These are phyloP conservation scores for Xylaria telfairii DNA, from an alignment of 495 filamentous ascomycete genomes.

Conservation along the genomic window DNA sequence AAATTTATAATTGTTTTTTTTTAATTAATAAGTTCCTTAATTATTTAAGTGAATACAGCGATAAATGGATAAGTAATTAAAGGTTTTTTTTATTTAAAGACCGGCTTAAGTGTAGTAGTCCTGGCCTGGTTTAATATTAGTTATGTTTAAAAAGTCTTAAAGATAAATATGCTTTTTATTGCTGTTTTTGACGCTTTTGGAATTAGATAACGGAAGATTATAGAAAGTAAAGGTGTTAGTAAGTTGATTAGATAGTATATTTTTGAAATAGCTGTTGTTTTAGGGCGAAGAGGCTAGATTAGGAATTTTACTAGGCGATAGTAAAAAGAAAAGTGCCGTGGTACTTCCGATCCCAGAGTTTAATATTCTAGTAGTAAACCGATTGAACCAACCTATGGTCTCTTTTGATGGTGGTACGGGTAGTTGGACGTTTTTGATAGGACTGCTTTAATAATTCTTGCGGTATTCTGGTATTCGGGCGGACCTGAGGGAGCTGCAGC, in stretches of 20 bases:
- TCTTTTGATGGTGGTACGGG: constrained; percentile 70
- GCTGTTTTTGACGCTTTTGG: constrained; percentile 49
- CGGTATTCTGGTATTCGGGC: no score
- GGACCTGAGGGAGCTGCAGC: no score
- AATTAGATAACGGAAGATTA: constrained; percentile 41
- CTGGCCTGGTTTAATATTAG: no score
- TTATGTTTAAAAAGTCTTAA: constrained; percentile 92
- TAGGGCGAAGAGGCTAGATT: constrained; percentile 53
- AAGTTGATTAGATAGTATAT: constrained; percentile 49
- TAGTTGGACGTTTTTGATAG: constrained; percentile 75
- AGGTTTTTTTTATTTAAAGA: no score
- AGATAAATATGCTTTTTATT: constrained; percentile 75
- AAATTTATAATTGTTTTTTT: no score
- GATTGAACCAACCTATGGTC: constrained; percentile 63
- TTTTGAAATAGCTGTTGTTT: constrained; percentile 55
- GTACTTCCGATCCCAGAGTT: no score
- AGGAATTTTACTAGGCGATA: constrained; percentile 54
- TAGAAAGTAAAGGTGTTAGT: constrained; percentile 55
- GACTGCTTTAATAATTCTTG: constrained; percentile 73
- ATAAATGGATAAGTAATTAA: no score
- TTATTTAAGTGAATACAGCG: no score
- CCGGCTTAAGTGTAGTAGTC: no score
- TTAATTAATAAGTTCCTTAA: no score
- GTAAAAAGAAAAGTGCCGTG: no score
- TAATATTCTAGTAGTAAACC: constrained; percentile 54